phyloP scores from a whole-genome alignment of 352 stramenopile species.

The Pythium rishiriense region DNA sequence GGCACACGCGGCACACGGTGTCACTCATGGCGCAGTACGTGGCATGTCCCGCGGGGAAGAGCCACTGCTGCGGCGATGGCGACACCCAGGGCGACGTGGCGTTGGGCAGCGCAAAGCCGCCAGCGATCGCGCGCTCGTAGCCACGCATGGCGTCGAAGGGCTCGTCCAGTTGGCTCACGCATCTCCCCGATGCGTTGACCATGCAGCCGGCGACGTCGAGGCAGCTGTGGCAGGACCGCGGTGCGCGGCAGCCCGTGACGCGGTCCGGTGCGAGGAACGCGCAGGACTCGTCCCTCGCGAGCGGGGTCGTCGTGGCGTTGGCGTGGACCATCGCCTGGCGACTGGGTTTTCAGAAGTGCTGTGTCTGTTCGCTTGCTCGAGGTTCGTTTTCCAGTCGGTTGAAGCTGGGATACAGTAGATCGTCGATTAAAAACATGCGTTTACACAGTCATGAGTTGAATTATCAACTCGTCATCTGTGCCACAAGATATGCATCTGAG shows the following conservation, averaged over 20 bases:
- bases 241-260: constrained; percentile 6
- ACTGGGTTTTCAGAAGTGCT: background rate
- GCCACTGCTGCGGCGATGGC: constrained; percentile 1
- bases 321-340: background rate
- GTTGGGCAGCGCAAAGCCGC: background rate
- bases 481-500: too few relatives aligned
- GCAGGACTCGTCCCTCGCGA: constrained; percentile 3
- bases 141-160: background rate
- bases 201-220: constrained; percentile 7
- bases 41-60: constrained; percentile 6
- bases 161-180: constrained; percentile 3
- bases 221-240: constrained; percentile 7
- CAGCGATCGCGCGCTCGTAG: background rate
- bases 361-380: background rate
- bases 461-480: too few relatives aligned
- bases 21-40: constrained; percentile 9
- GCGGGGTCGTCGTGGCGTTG: background rate
- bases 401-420: background rate
- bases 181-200: background rate
- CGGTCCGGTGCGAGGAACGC: background rate
- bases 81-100: background rate
- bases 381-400: background rate
- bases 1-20: constrained; percentile 1
- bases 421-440: background rate
- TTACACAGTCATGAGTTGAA: background rate